These are phyloP conservation scores for Fusarium circinatum DNA, from an alignment of 2,329 filamentous ascomycete species.

Conservation along the genomic window DNA sequence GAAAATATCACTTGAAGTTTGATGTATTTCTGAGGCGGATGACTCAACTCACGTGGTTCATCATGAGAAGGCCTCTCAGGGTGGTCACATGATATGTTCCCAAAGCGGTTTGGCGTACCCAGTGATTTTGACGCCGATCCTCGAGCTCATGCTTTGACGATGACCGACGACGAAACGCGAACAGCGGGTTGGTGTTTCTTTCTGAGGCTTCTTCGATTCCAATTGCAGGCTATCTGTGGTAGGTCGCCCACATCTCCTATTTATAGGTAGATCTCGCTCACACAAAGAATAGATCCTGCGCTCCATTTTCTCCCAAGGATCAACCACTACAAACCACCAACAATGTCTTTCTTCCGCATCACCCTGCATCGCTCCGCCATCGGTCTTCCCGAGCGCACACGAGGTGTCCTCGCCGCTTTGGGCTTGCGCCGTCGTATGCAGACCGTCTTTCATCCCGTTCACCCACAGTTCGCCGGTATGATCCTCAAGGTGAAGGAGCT, in stretches of 20 bases:
- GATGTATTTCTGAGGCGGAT: background rate
- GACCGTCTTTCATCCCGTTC: conserved; percentile 90
- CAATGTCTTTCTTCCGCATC: conserved; percentile 88
- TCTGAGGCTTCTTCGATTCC: background rate
- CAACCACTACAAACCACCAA: background rate
- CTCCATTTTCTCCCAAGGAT: conserved; percentile 7
- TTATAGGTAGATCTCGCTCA: background rate
- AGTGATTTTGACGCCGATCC: conserved; percentile 31
- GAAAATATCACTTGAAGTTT: background rate
- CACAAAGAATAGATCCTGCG: conserved; percentile 16
- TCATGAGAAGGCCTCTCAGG: background rate
- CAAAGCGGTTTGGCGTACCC: conserved; percentile 19
- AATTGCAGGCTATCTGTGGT: conserved; percentile 11
- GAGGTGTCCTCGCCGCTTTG: conserved; percentile 84
- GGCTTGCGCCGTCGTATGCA: conserved; percentile 86
- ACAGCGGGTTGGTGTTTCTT: conserved; percentile 26
- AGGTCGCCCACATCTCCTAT: background rate
- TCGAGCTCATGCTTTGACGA: conserved; percentile 27
- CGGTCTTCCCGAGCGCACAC: conserved; percentile 82
- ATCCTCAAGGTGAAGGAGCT: conserved; percentile 96
- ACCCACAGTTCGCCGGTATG: conserved; percentile 83
- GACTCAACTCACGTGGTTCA: background rate
- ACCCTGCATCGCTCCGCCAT: conserved; percentile 91
- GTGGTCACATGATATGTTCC: conserved; percentile 9
- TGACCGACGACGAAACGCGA: conserved; percentile 19